Percentiles rank a stretch among this genome's conserved stretches.
These are phyloP conservation scores for Trichophaea hybrida DNA, from an alignment of 2,329 filamentous ascomycete genomes.

Conservation along the genomic window DNA sequence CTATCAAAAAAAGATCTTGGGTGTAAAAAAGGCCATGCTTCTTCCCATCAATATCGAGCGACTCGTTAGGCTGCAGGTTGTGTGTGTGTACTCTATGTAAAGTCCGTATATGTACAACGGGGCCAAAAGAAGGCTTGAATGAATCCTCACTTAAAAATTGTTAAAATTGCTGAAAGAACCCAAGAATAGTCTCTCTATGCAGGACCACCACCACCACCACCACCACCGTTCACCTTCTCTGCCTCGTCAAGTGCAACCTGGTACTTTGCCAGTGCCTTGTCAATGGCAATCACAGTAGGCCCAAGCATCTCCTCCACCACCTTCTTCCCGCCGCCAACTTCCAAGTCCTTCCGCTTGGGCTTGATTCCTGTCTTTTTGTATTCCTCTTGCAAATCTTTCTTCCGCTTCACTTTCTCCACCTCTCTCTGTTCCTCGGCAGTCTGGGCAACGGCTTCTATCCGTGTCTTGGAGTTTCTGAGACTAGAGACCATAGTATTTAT, in stretches of 20 bases:
- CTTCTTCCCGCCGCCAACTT: conserved; percentile 58
- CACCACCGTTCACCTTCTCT: conserved; percentile 18
- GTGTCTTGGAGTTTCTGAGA: conserved; percentile 57
- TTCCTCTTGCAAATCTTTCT: conserved; percentile 54
- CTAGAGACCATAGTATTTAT: conserved; percentile 71
- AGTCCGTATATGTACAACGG: no score
- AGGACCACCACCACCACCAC: neutral
- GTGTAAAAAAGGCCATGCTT: no score
- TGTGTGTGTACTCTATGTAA: no score
- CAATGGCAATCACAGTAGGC: conserved; percentile 56
- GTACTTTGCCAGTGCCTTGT: conserved; percentile 52
- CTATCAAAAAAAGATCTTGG: no score
- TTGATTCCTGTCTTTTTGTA: conserved; percentile 61
- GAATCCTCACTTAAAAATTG: no score
- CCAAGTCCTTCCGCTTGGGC: conserved; percentile 51
- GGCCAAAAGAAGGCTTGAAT: no score
- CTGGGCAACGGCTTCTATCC: conserved; percentile 65
- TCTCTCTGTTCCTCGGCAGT: conserved; percentile 64
- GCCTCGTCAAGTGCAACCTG: conserved; percentile 53
- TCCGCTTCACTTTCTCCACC: conserved; percentile 50
- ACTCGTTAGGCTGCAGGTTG: no score
- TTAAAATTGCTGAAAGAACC: no score
- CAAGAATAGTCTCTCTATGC: neutral
- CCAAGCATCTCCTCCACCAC: conserved; percentile 63
- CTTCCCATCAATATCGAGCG: no score